Evolutionary conservation across 1,284 basidiomycete species (phyloP).

Genomic region (Ustilago xerochloae): DNA sequence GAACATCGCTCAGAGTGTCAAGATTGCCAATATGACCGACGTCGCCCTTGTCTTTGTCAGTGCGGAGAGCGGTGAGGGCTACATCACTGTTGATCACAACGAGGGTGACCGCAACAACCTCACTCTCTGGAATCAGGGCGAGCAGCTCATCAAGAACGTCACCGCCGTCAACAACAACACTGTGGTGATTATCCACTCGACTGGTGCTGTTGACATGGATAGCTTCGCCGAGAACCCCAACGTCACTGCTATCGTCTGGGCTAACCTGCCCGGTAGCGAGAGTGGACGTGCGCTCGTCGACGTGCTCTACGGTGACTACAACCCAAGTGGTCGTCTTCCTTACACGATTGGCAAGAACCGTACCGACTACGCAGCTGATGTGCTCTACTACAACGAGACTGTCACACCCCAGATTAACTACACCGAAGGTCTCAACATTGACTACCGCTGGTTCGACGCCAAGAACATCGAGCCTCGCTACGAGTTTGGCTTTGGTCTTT

Average conservation of each 20-base stretch:
- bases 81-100: slow-evolving; percentile 69
- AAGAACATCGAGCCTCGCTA: slow-evolving; percentile 54
- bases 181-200: slow-evolving; percentile 58
- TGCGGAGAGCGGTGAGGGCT: slow-evolving; percentile 56
- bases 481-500: slow-evolving; percentile 58
- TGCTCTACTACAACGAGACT: slow-evolving; percentile 46
- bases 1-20: slow-evolving; percentile 47
- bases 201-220: slow-evolving; percentile 55
- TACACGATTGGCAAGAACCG: slow-evolving; percentile 59
- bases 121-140: slow-evolving; percentile 82
- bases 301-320: slow-evolving; percentile 59
- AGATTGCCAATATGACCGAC: slow-evolving; percentile 63
- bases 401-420: slow-evolving; percentile 55
- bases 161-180: slow-evolving; percentile 58
- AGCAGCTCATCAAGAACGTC: slow-evolving; percentile 68
- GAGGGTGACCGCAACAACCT: slow-evolving; percentile 80
- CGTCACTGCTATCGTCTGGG: slow-evolving; percentile 59
- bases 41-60: slow-evolving; percentile 76
- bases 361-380: slow-evolving; percentile 52
- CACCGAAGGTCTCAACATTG: slow-evolving; percentile 56
- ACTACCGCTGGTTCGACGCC: slow-evolving; percentile 56
- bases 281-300: slow-evolving; percentile 53
- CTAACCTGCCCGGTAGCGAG: slow-evolving; percentile 56
- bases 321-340: slow-evolving; percentile 59
- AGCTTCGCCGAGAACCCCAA: slow-evolving; percentile 58